phyloP scores from a whole-genome alignment of 192 early-diverging fungal genomes.

The Fimicolochytrium jonesii region DNA sequence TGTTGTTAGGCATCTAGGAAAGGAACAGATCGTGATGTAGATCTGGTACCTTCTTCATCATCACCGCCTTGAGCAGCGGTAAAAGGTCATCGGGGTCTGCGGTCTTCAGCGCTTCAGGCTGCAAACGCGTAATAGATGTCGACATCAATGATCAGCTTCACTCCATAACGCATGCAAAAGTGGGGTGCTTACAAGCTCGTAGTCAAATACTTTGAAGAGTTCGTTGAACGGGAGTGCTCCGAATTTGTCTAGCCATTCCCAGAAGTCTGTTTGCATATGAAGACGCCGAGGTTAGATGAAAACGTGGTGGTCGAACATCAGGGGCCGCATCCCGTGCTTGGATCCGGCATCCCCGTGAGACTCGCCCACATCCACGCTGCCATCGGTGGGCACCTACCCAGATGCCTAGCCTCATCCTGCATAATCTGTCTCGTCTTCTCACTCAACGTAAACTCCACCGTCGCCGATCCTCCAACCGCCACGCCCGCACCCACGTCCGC shows the following conservation, averaged over 20 bases:
- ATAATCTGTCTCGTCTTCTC: constrained; percentile 17
- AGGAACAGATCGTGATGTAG: too few relatives aligned
- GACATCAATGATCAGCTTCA: background rate
- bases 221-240: constrained; percentile 49
- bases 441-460: background rate
- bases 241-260: constrained; percentile 66
- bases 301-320: too few relatives aligned
- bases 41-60: constrained; percentile 23
- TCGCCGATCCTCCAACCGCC: background rate
- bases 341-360: background rate
- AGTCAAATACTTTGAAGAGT: constrained; percentile 62
- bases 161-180: background rate
- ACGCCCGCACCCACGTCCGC: background rate
- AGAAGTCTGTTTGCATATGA: constrained; percentile 39
- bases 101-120: background rate
- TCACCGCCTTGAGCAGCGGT: constrained; percentile 23
- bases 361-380: too few relatives aligned
- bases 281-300: background rate
- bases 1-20: too few relatives aligned
- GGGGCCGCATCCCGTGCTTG: too few relatives aligned
- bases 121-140: background rate
- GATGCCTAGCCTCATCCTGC: constrained; percentile 34
- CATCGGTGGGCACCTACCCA: constrained; percentile 6
- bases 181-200: constrained; percentile 28
- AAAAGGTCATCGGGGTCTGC: constrained; percentile 20